A percentile compares a stretch with the other conserved stretches of the same genome.
phyloP scores from a whole-genome alignment of 345 rosid species.

The Tarenaya hassleriana region DNA sequence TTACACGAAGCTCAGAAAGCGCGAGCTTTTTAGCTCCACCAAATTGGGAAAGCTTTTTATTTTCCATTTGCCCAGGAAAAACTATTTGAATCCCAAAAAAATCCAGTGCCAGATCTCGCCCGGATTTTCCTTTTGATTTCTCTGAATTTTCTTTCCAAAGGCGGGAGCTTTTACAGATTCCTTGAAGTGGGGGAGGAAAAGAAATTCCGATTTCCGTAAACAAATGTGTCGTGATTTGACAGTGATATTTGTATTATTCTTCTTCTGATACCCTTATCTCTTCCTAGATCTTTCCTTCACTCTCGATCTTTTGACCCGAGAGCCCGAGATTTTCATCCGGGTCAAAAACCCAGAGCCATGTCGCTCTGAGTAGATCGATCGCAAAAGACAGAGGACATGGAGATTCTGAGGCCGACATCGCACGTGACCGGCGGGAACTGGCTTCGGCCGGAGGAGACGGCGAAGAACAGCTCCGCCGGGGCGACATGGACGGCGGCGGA shows the following conservation, averaged over 20 bases:
- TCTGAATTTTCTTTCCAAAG: constrained; percentile 7
- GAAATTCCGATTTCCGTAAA: constrained; percentile 21
- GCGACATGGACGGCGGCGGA: constrained; percentile 73
- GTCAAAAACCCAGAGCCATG: background rate
- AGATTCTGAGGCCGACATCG: constrained; percentile 53
- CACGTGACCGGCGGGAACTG: constrained; percentile 45
- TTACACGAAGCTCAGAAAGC: constrained; percentile 19
- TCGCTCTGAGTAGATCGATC: constrained; percentile 14
- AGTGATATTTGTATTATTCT: constrained; percentile 12
- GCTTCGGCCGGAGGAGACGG: constrained; percentile 45
- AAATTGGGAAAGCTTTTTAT: constrained; percentile 26
- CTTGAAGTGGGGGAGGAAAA: constrained; percentile 27
- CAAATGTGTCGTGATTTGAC: constrained; percentile 13
- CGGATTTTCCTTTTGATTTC: constrained; percentile 20
- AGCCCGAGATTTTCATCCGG: background rate
- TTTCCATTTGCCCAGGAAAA: constrained; percentile 13
- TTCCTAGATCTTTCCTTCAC: background rate
- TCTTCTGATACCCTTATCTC: constrained; percentile 21
- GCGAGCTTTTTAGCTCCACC: constrained; percentile 25
- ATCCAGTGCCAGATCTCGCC: constrained; percentile 20
- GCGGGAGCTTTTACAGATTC: constrained; percentile 23
- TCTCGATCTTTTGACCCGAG: constrained; percentile 16
- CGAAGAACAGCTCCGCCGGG: constrained; percentile 19
- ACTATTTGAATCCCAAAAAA: background rate
- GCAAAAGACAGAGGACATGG: constrained; percentile 37